phyloP scores from a whole-genome alignment of 164 flowering plant genomes.

The Litsea cubeba region DNA sequence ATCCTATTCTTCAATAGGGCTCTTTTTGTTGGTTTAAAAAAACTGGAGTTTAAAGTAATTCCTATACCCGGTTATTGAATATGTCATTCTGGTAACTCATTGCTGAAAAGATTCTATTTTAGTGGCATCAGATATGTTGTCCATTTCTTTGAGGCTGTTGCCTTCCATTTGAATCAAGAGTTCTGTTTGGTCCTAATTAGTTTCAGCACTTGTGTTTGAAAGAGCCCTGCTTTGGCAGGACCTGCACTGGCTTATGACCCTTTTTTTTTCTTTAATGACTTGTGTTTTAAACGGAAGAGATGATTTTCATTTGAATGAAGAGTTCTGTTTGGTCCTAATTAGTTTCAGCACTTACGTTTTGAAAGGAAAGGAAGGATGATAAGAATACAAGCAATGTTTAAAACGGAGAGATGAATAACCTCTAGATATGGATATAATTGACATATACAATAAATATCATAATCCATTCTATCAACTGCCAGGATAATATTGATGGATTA shows the following conservation, averaged over 20 bases:
- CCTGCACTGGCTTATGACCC: background rate
- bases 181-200: background rate
- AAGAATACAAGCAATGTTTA: no score
- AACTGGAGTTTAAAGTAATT: background rate
- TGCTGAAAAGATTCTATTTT: no score
- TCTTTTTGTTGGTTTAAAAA: background rate
- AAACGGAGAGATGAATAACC: no score
- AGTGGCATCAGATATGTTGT: no score
- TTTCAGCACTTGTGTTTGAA: background rate
- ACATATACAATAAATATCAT: no score
- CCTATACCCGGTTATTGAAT: background rate
- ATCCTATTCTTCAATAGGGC: background rate
- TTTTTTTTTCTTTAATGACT: background rate
- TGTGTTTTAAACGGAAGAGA: no score
- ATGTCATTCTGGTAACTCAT: no score
- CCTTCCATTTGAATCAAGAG: background rate
- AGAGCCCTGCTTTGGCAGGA: no score
- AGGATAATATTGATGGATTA: no score
- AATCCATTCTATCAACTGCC: no score
- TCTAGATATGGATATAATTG: no score
- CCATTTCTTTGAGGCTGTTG: no score
- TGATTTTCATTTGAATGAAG: background rate
- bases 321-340: background rate
- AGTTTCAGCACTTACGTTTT: background rate
- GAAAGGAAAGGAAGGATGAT: background rate